Base-by-base conservation (phyloP, 169 alveolate species). In the Eimeria praecox region DNA sequence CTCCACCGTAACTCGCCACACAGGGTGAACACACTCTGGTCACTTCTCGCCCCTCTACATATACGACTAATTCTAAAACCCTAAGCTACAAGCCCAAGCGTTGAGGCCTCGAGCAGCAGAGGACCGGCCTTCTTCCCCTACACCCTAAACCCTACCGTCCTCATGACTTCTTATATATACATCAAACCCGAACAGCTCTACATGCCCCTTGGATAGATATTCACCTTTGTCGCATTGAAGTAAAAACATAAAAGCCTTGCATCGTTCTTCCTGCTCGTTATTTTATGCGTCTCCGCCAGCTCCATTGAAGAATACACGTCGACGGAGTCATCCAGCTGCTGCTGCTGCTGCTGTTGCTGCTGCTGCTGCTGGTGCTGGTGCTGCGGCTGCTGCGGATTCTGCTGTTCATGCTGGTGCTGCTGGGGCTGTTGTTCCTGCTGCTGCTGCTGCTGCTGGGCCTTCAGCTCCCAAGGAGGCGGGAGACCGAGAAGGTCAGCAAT, bases 261-360 rank as follows among this genome's bases (percentile, higher is more conserved):
- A 64, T 56, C 91, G 71, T 78, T 96, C 42, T 94, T 85, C 83
- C 96, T 96, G 86, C 96, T 95, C 22, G 97, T 96, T 27, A 96
- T 96, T 77, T 95, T 96, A 64, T 88, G 94, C 46, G 96, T 94
- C 73, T 96, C 95, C 42, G 92, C 91, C 77, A 96, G 91, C 56
- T 95, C 97, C 94, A 95, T 95, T 33, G 96, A 89, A 33, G 96
- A 97, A 87, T 96, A 95, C 22, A 96, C 69, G 52, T 90, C 92
- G n/a, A 96, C 95, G 24, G 64, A 95, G 59, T 96, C 97, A 35
- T 46, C 88, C 78, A 30, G 77, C 16, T 44, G 14, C 88, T 71
- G 56, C 88, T 24, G 87, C 49, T 2, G 85, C 56, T 52, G 14
- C 88, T 71, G 56, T 78, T 24, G 87, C 49, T 2, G 85, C 56